These are phyloP conservation scores for Pilaira anomala DNA, from an alignment of 192 early-diverging fungal species.

Conservation along the genomic window DNA sequence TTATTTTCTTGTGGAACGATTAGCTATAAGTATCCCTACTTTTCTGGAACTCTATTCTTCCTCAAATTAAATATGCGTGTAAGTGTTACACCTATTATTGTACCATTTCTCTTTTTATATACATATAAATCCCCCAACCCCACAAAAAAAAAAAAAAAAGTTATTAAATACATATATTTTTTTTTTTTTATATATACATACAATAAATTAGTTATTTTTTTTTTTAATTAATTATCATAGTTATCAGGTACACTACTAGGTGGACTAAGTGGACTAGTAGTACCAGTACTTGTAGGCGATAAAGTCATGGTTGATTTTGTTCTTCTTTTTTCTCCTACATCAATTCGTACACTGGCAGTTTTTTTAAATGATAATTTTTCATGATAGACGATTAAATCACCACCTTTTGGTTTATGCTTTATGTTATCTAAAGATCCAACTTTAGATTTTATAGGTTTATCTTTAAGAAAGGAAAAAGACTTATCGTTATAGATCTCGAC, in stretches of 20 bases:
- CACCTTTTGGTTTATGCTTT: conserved; percentile 21
- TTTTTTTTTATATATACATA: too few species aligned
- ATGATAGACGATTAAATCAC: conserved; percentile 5
- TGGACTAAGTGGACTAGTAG: not conserved
- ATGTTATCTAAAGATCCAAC: conserved; percentile 20
- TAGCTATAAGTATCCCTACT: conserved; percentile 21
- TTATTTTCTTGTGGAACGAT: conserved; percentile 24
- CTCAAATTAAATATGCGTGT: too few species aligned
- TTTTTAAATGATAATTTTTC: conserved; percentile 3
- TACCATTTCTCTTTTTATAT: too few species aligned
- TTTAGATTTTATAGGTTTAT: not conserved
- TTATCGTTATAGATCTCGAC: conserved; percentile 3
- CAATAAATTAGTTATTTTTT: too few species aligned
- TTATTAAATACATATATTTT: too few species aligned
- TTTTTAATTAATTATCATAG: too few species aligned
- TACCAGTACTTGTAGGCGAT: not conserved
- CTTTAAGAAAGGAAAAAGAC: not conserved
- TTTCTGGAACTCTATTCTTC: conserved; percentile 20
- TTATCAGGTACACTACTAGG: not conserved
- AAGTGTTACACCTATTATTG: too few species aligned
- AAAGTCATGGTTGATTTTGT: too few species aligned
- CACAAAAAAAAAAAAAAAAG: too few species aligned
- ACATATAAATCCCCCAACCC: too few species aligned
- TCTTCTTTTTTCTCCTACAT: conserved; percentile 9
- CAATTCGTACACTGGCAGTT: conserved; percentile 1